Evolutionary conservation across 2,329 filamentous ascomycete species (phyloP).

Genomic region (Colletotrichum coccodes): DNA sequence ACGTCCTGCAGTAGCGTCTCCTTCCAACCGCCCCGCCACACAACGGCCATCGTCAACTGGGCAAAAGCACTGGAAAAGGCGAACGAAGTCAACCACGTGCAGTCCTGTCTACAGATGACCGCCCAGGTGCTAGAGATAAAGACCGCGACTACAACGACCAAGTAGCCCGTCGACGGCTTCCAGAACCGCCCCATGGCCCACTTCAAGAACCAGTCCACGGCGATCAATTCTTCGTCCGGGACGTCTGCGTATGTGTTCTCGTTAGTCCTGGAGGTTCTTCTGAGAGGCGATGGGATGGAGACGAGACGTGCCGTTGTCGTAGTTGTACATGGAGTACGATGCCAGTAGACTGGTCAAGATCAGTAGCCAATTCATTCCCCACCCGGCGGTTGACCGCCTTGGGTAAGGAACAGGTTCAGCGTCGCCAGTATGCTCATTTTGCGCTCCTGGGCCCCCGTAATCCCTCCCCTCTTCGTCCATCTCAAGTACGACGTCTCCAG

Average conservation of each 20-base stretch:
- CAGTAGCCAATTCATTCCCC: background rate
- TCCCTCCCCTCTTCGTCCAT: background rate
- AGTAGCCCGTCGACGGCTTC: background rate
- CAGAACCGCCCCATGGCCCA: background rate
- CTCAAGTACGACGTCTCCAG: background rate
- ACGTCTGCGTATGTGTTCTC: background rate
- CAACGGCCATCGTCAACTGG: background rate
- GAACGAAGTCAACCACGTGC: background rate
- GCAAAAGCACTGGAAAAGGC: background rate
- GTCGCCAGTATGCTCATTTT: background rate
- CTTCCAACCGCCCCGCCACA: background rate
- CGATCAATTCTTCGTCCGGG: background rate
- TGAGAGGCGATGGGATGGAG: background rate
- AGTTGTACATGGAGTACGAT: background rate
- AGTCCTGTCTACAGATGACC: background rate
- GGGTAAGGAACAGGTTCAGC: background rate
- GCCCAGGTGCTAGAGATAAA: background rate
- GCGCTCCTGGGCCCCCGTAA: background rate
- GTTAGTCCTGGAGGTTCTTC: background rate
- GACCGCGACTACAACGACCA: background rate
- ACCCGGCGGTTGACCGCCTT: background rate
- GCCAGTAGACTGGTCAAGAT: background rate
- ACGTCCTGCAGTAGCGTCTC: background rate
- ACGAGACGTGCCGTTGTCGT: background rate
- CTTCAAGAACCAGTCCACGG: background rate